Percentiles rank a stretch among this genome's conserved stretches.
These are phyloP conservation scores for Bryum argenteum DNA, from an alignment of 225 moss, liverwort and hornwort genomes.

Conservation along the genomic window DNA sequence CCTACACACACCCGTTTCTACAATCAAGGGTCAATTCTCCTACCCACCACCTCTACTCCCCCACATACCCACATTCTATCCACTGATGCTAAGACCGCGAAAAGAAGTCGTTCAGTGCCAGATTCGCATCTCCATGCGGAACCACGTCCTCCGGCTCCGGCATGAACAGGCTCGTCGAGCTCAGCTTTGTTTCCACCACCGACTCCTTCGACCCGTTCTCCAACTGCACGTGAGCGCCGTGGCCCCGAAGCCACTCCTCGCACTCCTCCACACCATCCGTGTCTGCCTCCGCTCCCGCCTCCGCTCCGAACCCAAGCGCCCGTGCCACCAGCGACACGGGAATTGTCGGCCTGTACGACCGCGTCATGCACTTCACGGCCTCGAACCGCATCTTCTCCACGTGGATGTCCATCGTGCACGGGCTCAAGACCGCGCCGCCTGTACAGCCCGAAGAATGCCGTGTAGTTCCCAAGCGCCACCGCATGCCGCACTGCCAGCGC, in stretches of 20 bases:
- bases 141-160: conserved; percentile 96
- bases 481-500: conserved; percentile 83
- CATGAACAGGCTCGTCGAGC: conserved; percentile 75
- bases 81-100: conserved; percentile 53
- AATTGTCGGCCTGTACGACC: conserved; percentile 90
- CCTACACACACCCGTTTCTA: conserved; percentile 16
- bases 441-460: conserved; percentile 92
- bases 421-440: conserved; percentile 91
- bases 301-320: conserved; percentile 59
- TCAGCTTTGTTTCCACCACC: conserved; percentile 83
- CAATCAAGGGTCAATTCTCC: neutral
- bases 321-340: conserved; percentile 73
- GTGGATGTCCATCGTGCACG: conserved; percentile 88
- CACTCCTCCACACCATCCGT: conserved; percentile 79
- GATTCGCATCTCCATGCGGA: conserved; percentile 95
- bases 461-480: conserved; percentile 87
- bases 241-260: conserved; percentile 90
- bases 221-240: conserved; percentile 79
- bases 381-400: conserved; percentile 98
- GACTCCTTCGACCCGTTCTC: conserved; percentile 64
- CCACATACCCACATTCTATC: no score
- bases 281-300: conserved; percentile 45
- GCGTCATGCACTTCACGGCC: conserved; percentile 91
- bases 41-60: neutral
- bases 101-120: conserved; percentile 95